phyloP scores from a whole-genome alignment of 345 rosid species.

The Schrenkiella parvula region DNA sequence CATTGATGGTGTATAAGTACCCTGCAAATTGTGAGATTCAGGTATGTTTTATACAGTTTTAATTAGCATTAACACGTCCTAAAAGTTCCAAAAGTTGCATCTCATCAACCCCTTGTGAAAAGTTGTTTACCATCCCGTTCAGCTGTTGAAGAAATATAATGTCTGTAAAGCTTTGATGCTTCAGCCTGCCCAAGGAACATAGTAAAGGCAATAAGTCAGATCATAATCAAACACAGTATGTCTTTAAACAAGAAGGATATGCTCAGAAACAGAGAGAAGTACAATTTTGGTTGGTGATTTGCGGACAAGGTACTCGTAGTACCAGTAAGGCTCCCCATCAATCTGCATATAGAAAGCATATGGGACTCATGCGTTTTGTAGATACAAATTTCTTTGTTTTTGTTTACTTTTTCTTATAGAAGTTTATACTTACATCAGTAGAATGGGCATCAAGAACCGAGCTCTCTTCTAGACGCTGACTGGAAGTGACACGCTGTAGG shows the following conservation, averaged over 20 bases:
- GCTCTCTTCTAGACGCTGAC: conserved; percentile 85
- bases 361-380: neutral
- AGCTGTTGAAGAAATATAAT: conserved; percentile 69
- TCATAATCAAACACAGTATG: neutral
- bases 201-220: neutral
- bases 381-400: neutral
- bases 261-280: conserved; percentile 8
- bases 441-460: conserved; percentile 81
- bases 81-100: neutral
- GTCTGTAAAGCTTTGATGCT: conserved; percentile 77
- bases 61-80: neutral
- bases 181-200: conserved; percentile 49
- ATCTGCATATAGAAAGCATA: conserved; percentile 38
- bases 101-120: neutral
- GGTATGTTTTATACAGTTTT: neutral
- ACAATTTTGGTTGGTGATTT: conserved; percentile 80
- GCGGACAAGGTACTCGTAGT: conserved; percentile 82
- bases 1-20: conserved; percentile 74
- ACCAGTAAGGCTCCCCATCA: conserved; percentile 89
- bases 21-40: conserved; percentile 45
- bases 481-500: conserved; percentile 83
- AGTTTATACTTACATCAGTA: conserved; percentile 45
- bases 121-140: conserved; percentile 80
- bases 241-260: neutral
- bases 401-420: neutral